phyloP scores from a whole-genome alignment of 345 rosid genomes.

The Kandelia obovata region DNA sequence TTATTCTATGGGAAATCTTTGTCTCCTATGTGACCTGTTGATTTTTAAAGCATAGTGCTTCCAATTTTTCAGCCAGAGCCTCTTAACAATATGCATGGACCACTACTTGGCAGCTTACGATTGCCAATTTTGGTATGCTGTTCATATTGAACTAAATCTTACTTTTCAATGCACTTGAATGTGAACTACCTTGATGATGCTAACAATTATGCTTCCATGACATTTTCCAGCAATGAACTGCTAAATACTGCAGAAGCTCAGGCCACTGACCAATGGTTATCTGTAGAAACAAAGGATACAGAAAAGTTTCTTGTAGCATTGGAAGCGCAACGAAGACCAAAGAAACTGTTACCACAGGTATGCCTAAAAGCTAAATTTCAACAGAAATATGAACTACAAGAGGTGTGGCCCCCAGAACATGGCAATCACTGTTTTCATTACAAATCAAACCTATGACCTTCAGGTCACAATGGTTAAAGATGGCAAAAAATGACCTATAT shows the following conservation, averaged over 20 bases:
- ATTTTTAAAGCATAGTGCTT: slow-evolving; percentile 10
- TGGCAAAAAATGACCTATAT: too few relatives aligned
- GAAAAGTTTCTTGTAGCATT: slow-evolving; percentile 17
- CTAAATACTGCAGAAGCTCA: slow-evolving; percentile 35
- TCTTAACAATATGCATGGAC: slow-evolving; percentile 50
- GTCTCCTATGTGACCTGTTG: neutral
- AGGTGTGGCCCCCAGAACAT: slow-evolving; percentile 25
- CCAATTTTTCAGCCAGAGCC: slow-evolving; percentile 48
- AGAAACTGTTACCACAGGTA: slow-evolving; percentile 19
- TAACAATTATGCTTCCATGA: slow-evolving; percentile 6
- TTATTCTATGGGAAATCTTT: neutral
- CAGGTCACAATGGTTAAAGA: too few relatives aligned
- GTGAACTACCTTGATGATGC: neutral
- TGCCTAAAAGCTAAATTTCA: slow-evolving; percentile 17
- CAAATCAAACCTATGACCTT: too few relatives aligned
- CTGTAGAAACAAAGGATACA: slow-evolving; percentile 15
- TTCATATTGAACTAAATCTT: neutral
- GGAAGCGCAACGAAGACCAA: slow-evolving; percentile 30
- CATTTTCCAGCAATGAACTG: slow-evolving; percentile 30
- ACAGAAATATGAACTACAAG: slow-evolving; percentile 11
- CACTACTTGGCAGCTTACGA: slow-evolving; percentile 65
- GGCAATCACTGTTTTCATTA: neutral
- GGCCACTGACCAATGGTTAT: slow-evolving; percentile 13
- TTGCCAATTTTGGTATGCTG: slow-evolving; percentile 42
- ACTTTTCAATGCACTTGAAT: neutral